Conservation (phyloP, 2,329 filamentous ascomycete species). For the Zasmidium angulare region DNA sequence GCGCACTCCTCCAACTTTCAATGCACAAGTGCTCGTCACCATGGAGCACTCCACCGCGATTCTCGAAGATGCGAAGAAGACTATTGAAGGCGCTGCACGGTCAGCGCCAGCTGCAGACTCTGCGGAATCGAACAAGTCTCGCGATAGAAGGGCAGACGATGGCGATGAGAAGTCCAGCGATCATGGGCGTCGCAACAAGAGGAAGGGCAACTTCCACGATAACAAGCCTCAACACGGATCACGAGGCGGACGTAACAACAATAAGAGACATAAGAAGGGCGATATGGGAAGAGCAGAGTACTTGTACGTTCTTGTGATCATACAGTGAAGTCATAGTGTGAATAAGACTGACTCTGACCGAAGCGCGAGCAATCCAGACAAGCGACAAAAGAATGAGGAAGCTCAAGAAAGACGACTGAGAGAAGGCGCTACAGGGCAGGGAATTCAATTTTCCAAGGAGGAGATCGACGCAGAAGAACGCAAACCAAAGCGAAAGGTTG, state of each 20-base stretch:
- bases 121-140: constrained; percentile 7
- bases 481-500: constrained; percentile 92
- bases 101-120: constrained; percentile 2
- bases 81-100: constrained; percentile 24
- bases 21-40: constrained; percentile 16
- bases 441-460: constrained; percentile 62
- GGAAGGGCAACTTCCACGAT: constrained; percentile 31
- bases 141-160: constrained; percentile 1
- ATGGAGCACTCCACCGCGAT: constrained; percentile 37
- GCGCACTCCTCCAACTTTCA: neutral
- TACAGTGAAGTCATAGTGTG: constrained; percentile 19
- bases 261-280: constrained; percentile 55
- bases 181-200: constrained; percentile 22
- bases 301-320: constrained; percentile 50
- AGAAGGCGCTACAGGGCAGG: constrained; percentile 44
- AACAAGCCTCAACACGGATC: constrained; percentile 25
- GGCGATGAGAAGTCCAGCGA: constrained; percentile 13
- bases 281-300: constrained; percentile 67
- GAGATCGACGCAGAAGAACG: constrained; percentile 87
- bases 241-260: constrained; percentile 29
- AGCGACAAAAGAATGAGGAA: constrained; percentile 44
- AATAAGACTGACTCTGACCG: constrained; percentile 39
- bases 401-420: constrained; percentile 46
- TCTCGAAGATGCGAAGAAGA: constrained; percentile 29
- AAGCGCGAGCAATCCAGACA: constrained; percentile 48